Conservation (phyloP, 768 basidiomycete species). For the Termitomyces sp. region DNA sequence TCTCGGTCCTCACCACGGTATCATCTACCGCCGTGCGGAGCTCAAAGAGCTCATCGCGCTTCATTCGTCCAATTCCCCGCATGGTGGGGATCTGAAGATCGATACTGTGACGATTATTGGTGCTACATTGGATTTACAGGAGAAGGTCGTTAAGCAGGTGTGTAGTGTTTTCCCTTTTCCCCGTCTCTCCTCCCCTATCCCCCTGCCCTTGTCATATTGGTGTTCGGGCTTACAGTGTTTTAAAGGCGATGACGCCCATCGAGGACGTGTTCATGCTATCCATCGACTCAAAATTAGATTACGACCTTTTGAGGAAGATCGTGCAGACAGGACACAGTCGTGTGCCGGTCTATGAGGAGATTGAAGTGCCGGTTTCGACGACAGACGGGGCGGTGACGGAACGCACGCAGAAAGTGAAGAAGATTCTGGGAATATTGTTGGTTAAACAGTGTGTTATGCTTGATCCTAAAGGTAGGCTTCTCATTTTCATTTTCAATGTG, state of each 20-base stretch:
- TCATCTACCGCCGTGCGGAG: slow-evolving; percentile 83
- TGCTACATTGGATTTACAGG: slow-evolving; percentile 83
- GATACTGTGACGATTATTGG: slow-evolving; percentile 91
- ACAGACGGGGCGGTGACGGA: slow-evolving; percentile 11
- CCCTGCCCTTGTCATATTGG: background rate
- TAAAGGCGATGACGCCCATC: slow-evolving; percentile 78
- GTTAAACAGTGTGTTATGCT: slow-evolving; percentile 88
- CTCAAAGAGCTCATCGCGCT: slow-evolving; percentile 89
- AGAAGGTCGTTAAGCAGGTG: slow-evolving; percentile 73
- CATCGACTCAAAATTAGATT: slow-evolving; percentile 79
- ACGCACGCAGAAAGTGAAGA: slow-evolving; percentile 57
- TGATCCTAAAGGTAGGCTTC: slow-evolving; percentile 65
- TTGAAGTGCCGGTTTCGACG: slow-evolving; percentile 51
- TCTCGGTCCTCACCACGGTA: slow-evolving; percentile 82
- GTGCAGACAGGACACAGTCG: slow-evolving; percentile 79
- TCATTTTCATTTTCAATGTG: background rate
- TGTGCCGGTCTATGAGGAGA: slow-evolving; percentile 77
- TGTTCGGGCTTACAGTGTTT: background rate
- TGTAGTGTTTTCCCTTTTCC: slow-evolving; percentile 6
- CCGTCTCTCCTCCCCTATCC: no score
- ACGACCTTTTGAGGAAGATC: slow-evolving; percentile 69
- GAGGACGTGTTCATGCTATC: slow-evolving; percentile 82
- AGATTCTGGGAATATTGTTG: slow-evolving; percentile 80
- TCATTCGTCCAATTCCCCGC: slow-evolving; percentile 67
- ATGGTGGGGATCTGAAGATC: slow-evolving; percentile 79